phyloP scores from a whole-genome alignment of 1,284 basidiomycete genomes.

The Ceratobasidium sp. region DNA sequence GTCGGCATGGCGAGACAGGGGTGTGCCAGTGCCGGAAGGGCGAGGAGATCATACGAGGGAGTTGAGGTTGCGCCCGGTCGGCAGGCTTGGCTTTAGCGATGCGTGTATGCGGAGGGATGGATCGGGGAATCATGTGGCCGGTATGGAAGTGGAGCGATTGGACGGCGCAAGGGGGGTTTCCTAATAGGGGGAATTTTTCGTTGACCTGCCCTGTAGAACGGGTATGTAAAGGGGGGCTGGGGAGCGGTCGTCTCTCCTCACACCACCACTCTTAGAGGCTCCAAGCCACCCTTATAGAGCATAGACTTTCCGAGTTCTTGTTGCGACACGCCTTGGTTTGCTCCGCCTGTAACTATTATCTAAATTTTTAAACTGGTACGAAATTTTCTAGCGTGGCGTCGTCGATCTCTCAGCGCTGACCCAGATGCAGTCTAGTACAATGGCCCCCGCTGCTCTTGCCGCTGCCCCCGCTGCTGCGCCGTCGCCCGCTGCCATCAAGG shows the following conservation, averaged over 20 bases:
- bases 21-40: neutral
- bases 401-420: neutral
- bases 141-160: neutral
- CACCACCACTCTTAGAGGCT: slow-evolving; percentile 37
- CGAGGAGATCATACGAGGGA: neutral
- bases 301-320: slow-evolving; percentile 30
- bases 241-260: slow-evolving; percentile 2
- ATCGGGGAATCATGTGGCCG: slow-evolving; percentile 14
- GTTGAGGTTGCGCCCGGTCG: neutral
- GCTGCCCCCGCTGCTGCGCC: slow-evolving; percentile 52
- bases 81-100: slow-evolving; percentile 1
- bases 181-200: slow-evolving; percentile 3
- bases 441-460: slow-evolving; percentile 42
- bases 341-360: neutral
- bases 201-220: slow-evolving; percentile 23
- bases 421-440: slow-evolving; percentile 35
- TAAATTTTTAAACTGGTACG: neutral
- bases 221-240: slow-evolving; percentile 3
- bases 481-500: slow-evolving; percentile 49
- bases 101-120: slow-evolving; percentile 18
- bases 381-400: neutral
- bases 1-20: neutral
- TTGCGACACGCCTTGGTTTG: slow-evolving; percentile 27
- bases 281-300: slow-evolving; percentile 22
- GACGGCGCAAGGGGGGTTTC: slow-evolving; percentile 3